Conservation (phyloP, 306 rosid genomes). For the Luffa aegyptiaca region DNA sequence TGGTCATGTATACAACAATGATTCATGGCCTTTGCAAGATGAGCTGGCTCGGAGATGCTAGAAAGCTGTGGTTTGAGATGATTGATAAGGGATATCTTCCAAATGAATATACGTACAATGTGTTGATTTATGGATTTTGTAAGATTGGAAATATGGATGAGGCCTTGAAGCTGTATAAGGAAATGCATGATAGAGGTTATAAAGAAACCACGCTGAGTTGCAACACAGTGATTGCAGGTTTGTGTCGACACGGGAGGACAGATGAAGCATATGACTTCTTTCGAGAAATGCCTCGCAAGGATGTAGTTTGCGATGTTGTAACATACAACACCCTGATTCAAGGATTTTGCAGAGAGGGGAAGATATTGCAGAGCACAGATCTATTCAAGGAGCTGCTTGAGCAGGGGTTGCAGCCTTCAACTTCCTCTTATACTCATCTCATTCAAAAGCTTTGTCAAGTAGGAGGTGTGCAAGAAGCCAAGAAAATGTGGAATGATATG, state of each 20-base stretch:
- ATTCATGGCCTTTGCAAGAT: conserved; percentile 44
- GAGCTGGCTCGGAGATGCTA: conserved; percentile 42
- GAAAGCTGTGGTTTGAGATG: conserved; percentile 86
- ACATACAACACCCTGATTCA: conserved; percentile 44
- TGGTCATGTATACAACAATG: conserved; percentile 62
- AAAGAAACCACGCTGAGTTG: conserved; percentile 29
- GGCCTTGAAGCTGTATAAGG: conserved; percentile 40
- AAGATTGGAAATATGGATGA: conserved; percentile 32
- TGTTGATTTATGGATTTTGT: conserved; percentile 40
- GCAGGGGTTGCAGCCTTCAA: conserved; percentile 44
- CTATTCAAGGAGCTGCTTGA: conserved; percentile 29
- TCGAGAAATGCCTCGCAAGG: conserved; percentile 47
- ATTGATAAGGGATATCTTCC: conserved; percentile 51
- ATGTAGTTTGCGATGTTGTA: conserved; percentile 32
- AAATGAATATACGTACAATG: conserved; percentile 45
- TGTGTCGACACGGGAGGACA: conserved; percentile 38
- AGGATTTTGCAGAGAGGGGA: conserved; percentile 38
- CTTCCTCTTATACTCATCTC: conserved; percentile 25
- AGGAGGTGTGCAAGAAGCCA: conserved; percentile 34
- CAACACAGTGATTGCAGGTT: conserved; percentile 40
- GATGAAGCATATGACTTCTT: conserved; percentile 46
- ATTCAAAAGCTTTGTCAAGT: conserved; percentile 37
- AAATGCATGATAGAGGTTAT: conserved; percentile 50
- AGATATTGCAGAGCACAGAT: conserved; percentile 29
- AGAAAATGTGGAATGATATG: conserved; percentile 47